These are phyloP conservation scores for Diaporthe amygdali DNA, from an alignment of 2,329 filamentous ascomycete genomes.

Conservation along the genomic window DNA sequence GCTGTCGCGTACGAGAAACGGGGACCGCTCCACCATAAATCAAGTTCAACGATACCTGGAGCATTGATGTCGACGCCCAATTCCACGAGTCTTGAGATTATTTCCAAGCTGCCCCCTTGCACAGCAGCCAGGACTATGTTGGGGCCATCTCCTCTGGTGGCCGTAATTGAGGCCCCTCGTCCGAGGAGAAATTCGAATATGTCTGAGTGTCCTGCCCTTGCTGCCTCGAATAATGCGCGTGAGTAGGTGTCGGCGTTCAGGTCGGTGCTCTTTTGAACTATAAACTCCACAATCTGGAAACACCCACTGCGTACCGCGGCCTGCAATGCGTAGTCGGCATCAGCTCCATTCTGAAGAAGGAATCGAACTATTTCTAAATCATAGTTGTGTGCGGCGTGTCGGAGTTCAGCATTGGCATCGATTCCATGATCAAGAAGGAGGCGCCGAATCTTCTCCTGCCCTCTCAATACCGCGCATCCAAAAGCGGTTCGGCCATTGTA, in stretches of 20 bases:
- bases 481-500: too few relatives aligned
- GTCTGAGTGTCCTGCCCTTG: neutral
- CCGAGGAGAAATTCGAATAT: neutral
- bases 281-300: neutral
- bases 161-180: neutral
- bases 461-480: too few relatives aligned
- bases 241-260: neutral
- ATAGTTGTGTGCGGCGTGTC: neutral
- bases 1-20: too few relatives aligned
- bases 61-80: neutral
- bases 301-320: too few relatives aligned
- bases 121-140: neutral
- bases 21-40: too few relatives aligned
- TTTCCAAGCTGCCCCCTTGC: neutral
- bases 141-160: neutral
- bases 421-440: too few relatives aligned
- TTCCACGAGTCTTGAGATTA: neutral
- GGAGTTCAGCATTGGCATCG: too few relatives aligned
- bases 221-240: neutral
- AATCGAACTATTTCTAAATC: neutral
- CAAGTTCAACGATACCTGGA: too few relatives aligned
- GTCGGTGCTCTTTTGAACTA: neutral
- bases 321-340: neutral
- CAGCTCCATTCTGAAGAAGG: neutral
- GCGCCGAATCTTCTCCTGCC: too few relatives aligned